Conservation (phyloP, 805 yeast species). For the Saturnispora kantuleensis region DNA sequence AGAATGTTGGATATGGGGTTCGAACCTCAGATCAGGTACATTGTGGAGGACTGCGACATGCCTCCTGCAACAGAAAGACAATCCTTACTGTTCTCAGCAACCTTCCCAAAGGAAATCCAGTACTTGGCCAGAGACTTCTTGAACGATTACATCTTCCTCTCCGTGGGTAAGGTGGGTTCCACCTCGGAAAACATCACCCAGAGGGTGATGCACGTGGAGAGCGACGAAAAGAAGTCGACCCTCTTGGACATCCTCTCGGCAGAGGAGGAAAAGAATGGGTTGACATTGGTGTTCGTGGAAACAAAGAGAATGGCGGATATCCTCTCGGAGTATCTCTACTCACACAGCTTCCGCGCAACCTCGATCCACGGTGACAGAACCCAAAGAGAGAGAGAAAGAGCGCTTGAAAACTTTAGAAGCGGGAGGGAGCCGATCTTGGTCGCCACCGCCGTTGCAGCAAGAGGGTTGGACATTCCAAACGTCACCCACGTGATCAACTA, state of each 20-base stretch:
- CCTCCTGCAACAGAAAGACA: slow-evolving; percentile 86
- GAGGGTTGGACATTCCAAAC: slow-evolving; percentile 99
- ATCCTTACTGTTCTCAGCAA: slow-evolving; percentile 97
- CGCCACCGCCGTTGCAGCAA: slow-evolving; percentile 99
- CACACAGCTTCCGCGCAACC: slow-evolving; percentile 90
- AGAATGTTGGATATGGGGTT: slow-evolving; percentile 99
- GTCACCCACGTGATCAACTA: slow-evolving; percentile 96
- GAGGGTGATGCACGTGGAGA: slow-evolving; percentile 85
- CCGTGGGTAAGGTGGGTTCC: slow-evolving; percentile 98
- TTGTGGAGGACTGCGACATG: slow-evolving; percentile 97
- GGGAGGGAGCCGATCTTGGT: slow-evolving; percentile 92
- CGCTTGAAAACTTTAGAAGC: slow-evolving; percentile 83
- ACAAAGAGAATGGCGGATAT: slow-evolving; percentile 98
- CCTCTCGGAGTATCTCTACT: slow-evolving; percentile 82
- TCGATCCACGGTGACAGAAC: slow-evolving; percentile 99
- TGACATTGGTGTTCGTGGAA: slow-evolving; percentile 93
- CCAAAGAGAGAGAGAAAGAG: slow-evolving; percentile 96
- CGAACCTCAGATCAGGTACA: slow-evolving; percentile 98
- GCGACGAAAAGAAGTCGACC: slow-evolving; percentile 82
- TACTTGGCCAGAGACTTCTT: slow-evolving; percentile 95
- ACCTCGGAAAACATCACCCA: slow-evolving; percentile 98
- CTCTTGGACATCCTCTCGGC: slow-evolving; percentile 77
- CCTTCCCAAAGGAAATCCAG: slow-evolving; percentile 98
- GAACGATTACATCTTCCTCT: slow-evolving; percentile 88
- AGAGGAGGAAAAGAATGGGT: slow-evolving; percentile 60